Base-by-base conservation (phyloP, 1,139 yeast species). In the Kurtzmaniella quercitrusa region DNA sequence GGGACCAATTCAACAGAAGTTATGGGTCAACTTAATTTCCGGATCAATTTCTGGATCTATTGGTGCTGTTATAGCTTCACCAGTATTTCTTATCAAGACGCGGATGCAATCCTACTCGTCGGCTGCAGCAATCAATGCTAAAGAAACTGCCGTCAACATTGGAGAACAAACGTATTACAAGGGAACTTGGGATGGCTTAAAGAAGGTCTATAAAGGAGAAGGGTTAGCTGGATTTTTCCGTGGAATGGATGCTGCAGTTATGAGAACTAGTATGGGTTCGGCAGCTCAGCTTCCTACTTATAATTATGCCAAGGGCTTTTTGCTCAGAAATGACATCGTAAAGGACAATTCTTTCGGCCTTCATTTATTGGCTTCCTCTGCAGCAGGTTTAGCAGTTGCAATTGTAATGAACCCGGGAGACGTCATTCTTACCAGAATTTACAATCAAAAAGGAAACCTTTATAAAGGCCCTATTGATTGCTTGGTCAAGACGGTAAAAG, bases 341-440 rank as follows among this genome's bases (percentile, higher is more conserved):
- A 66, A 77, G 43, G 68, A 72, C 7, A 83, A 84, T 44, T 86
- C 95, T 2, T 77, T 94, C 5, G 68, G 74, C 2, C 70, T 86
- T 50, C 96, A 89, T 61, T 74, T 93, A 50, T 53, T 77, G 12
- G 80, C 97, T 1, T 82, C 94, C 32, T 80, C 94, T 1, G 69
- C 77, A 50, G 84, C 96, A 6, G 98, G 98, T 38, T 65, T 89
- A 40, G 97, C 96, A 50, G 98, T 93, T 23, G 93, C 95, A 42
- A 73, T 91, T 30, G 96, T 88, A 33, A 91, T 94, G 97, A 91
- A 89, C 61, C 98, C 98, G 15, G 88, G 96, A 82, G 98, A 93
- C 62, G 98, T 93, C 42, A 78, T 93, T 43, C 72, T 93, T 66
- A 93, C 98, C 2, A 78, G 98, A 67, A 84, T 94, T 63, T 93